Evolutionary conservation across 345 rosid species (phyloP).

Genomic region (Hypericum androsaemum): DNA sequence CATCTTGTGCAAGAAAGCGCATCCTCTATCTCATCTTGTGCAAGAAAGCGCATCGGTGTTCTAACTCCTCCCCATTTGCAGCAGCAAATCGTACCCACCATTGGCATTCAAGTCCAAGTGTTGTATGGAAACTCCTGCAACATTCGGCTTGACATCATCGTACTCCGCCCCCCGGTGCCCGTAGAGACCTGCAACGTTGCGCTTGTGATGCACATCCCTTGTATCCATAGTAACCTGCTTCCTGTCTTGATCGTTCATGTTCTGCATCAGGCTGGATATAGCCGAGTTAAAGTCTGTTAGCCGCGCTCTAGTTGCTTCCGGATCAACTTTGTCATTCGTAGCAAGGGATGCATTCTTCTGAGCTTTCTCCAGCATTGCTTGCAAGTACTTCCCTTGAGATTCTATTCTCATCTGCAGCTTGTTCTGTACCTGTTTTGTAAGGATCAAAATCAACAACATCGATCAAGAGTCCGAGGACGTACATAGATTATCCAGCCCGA

Average conservation of each 20-base stretch:
- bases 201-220: slow-evolving; percentile 5
- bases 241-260: slow-evolving; percentile 20
- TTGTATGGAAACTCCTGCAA: slow-evolving; percentile 25
- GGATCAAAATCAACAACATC: neutral
- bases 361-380: slow-evolving; percentile 63
- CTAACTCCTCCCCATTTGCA: slow-evolving; percentile 34
- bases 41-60: slow-evolving; percentile 1
- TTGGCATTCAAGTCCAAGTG: slow-evolving; percentile 50
- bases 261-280: slow-evolving; percentile 30
- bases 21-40: too few species aligned
- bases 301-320: slow-evolving; percentile 22
- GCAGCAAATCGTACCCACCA: slow-evolving; percentile 33
- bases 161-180: slow-evolving; percentile 17
- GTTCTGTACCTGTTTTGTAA: slow-evolving; percentile 45
- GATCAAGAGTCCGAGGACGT: too few species aligned
- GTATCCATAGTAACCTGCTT: slow-evolving; percentile 15
- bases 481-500: too few species aligned
- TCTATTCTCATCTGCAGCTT: slow-evolving; percentile 79
- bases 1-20: too few species aligned
- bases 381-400: slow-evolving; percentile 75
- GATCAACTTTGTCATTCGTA: slow-evolving; percentile 16
- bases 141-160: slow-evolving; percentile 22
- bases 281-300: slow-evolving; percentile 39
- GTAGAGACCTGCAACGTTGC: slow-evolving; percentile 15
- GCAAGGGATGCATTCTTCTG: slow-evolving; percentile 39